Base-by-base conservation (phyloP, 345 rosid genomes). In the Murraya paniculata region DNA sequence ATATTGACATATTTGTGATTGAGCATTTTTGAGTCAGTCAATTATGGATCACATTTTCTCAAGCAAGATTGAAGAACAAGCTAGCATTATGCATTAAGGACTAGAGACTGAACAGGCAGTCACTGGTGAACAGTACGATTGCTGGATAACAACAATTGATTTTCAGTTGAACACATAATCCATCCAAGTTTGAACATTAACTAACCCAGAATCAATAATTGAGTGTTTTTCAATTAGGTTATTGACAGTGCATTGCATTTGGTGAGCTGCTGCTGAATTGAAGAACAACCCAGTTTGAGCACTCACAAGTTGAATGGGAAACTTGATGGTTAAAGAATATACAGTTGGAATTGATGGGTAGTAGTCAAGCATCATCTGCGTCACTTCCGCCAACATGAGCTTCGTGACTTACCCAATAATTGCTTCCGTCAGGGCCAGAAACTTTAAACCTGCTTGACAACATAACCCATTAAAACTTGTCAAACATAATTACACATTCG, bases 361-460 rank as follows among this genome's bases (percentile, higher is more conserved):
- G 66, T 93, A 48, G 68, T 94, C 89, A 95, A 85, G 74, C 86
- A 86, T 93, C 99, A 82, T 95, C 99, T 33, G 96, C 95, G 84
- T 95, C 98, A 73, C 98, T 97, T 36, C 97, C 94, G 74, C 91
- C 92, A 22, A 89, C 84, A 60, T 93, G 97, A 16, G 86, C 83
- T 88, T 84, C 99, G 65, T 87, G 91, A 84, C 87, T 83, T 68
- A 82, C 13, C 93, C 98, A 91, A 78, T 91, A 94, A 87, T 83
- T 80, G 88, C 89, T 91, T 77, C 98, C 97, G 75, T 91, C 99
- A 7, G 98, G 98, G 86, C 98, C 97, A 9, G 87, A 86, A 73
- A 97, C 82, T 91, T 94, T 93, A 82, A 82, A 90, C 90, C 99
- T 97, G 94, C 82, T 78, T 84, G 75, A 73, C 80, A 87, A 27